Evolutionary conservation across 163 green algal species (phyloP).

Genomic region (Chloromonas sp.): DNA sequence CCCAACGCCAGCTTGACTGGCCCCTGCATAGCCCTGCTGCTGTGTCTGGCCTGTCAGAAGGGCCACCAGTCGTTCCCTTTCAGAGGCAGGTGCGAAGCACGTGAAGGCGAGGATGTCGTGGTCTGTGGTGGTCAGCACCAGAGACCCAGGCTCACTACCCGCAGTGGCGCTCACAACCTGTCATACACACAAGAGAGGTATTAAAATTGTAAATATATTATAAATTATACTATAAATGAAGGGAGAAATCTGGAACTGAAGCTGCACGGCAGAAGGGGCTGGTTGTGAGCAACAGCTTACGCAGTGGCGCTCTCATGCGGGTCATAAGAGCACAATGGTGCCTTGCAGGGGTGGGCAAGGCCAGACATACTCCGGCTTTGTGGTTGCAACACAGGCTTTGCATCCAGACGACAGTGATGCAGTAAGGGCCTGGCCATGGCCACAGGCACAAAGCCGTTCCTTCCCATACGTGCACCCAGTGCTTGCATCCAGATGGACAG

Average conservation of each 20-base stretch:
- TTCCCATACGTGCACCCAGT: too few relatives aligned
- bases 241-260: too few relatives aligned
- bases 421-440: too few relatives aligned
- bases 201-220: background rate
- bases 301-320: too few relatives aligned
- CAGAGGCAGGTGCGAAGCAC: constrained; percentile 1
- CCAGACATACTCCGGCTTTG: too few relatives aligned
- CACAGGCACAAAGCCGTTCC: too few relatives aligned
- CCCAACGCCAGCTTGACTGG: too few relatives aligned
- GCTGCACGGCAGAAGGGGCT: too few relatives aligned
- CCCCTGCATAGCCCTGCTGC: background rate
- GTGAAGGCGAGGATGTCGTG: constrained; percentile 16
- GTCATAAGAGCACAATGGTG: too few relatives aligned
- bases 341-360: too few relatives aligned
- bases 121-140: constrained; percentile 15
- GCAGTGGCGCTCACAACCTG: background rate
- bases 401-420: too few relatives aligned
- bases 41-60: background rate
- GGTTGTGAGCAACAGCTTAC: background rate
- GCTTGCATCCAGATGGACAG: background rate
- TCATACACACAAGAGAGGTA: background rate
- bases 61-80: background rate
- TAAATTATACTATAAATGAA: background rate
- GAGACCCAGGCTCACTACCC: constrained; percentile 1
- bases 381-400: too few relatives aligned